Conservation (phyloP, 176 grass and related monocot species). For the Neostapfia colusana region DNA sequence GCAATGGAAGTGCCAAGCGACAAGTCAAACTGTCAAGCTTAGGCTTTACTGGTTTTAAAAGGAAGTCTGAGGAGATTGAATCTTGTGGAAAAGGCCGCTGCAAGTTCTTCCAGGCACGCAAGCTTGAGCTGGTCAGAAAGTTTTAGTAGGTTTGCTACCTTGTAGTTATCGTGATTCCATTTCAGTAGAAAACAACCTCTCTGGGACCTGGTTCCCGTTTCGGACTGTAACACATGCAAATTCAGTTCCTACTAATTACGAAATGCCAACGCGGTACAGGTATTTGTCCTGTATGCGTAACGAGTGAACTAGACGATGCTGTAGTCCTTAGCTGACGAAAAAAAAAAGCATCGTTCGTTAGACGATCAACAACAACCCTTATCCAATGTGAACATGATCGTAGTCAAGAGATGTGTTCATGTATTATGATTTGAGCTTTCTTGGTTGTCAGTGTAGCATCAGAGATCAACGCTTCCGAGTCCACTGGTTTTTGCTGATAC, state of each 20-base stretch:
- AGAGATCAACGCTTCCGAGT: background rate
- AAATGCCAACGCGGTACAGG: background rate
- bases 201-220: background rate
- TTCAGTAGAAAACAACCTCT: background rate
- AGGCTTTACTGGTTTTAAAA: constrained; percentile 78
- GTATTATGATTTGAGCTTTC: background rate
- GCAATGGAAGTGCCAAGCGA: constrained; percentile 51
- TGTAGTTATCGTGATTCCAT: background rate
- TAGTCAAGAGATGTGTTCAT: background rate
- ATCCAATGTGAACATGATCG: background rate
- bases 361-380: background rate
- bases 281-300: constrained; percentile 3
- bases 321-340: background rate
- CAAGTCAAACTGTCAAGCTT: constrained; percentile 77
- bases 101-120: constrained; percentile 86
- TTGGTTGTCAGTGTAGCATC: background rate
- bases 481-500: background rate
- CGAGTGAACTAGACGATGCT: background rate
- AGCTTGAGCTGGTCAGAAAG: constrained; percentile 68
- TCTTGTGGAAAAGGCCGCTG: constrained; percentile 86
- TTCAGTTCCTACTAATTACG: background rate
- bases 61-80: constrained; percentile 76
- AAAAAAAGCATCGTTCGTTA: background rate
- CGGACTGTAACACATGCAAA: background rate
- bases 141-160: constrained; percentile 40